Conservation (phyloP, 1,284 basidiomycete genomes). For the Ceratobasidium sp. region DNA sequence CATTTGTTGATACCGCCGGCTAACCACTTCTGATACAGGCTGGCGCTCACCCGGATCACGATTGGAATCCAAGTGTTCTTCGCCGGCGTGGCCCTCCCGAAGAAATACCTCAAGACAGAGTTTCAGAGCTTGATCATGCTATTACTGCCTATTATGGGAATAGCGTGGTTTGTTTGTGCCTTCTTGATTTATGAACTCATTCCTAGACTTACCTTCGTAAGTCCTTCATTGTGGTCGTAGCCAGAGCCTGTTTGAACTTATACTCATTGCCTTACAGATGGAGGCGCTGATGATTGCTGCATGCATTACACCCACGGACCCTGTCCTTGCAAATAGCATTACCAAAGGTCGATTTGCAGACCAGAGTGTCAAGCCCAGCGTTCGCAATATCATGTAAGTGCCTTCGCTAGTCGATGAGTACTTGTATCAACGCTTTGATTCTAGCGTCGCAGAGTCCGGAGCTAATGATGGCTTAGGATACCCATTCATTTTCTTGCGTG, state of each 20-base stretch:
- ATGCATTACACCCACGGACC: conserved; percentile 37
- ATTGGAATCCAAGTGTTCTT: conserved; percentile 38
- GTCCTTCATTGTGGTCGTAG: background rate
- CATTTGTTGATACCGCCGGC: background rate
- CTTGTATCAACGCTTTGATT: background rate
- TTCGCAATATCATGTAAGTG: conserved; percentile 30
- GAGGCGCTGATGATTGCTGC: conserved; percentile 27
- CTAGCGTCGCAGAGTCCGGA: conserved; percentile 29
- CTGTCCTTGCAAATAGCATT: conserved; percentile 29
- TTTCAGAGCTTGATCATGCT: conserved; percentile 32
- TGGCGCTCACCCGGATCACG: conserved; percentile 19
- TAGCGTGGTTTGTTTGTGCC: conserved; percentile 34
- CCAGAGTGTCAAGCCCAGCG: background rate
- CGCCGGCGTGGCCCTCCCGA: conserved; percentile 29
- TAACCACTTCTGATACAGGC: background rate
- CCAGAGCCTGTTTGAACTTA: background rate
- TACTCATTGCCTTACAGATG: background rate
- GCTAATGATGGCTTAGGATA: conserved; percentile 31
- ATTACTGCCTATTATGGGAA: conserved; percentile 30
- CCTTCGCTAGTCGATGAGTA: background rate
- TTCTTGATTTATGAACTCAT: conserved; percentile 30
- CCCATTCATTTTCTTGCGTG: conserved; percentile 31
- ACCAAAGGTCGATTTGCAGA: conserved; percentile 28
- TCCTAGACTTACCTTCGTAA: conserved; percentile 36
- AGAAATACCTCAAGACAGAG: conserved; percentile 37